These are phyloP conservation scores for Pseudogymnoascus verrucosus DNA, from an alignment of 2,329 filamentous ascomycete genomes.

Conservation along the genomic window DNA sequence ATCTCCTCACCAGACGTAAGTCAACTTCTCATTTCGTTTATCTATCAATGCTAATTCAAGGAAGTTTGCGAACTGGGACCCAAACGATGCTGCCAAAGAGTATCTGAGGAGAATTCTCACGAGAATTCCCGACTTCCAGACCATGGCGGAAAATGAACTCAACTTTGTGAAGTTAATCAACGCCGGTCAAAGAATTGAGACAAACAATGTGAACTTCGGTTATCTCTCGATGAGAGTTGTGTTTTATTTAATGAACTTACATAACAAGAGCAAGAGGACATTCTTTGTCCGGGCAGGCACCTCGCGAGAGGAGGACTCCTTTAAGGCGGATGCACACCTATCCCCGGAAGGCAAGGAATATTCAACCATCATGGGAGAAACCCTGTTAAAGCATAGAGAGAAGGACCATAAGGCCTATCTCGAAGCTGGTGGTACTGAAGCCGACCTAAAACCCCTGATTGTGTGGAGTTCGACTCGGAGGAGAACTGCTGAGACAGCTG, in stretches of 20 bases:
- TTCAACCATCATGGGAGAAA: conserved; percentile 76
- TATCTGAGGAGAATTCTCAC: conserved; percentile 85
- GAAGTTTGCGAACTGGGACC: conserved; percentile 82
- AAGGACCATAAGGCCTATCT: conserved; percentile 66
- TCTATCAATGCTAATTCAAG: conserved; percentile 13
- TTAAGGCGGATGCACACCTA: conserved; percentile 81
- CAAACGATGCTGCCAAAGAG: conserved; percentile 83
- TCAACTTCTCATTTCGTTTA: not conserved
- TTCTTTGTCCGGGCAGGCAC: conserved; percentile 88
- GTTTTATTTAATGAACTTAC: conserved; percentile 94
- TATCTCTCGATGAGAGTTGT: conserved; percentile 96
- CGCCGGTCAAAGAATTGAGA: conserved; percentile 82
- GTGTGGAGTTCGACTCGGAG: conserved; percentile 94
- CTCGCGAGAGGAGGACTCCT: conserved; percentile 80
- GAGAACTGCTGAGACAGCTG: conserved; percentile 82
- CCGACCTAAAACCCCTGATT: conserved; percentile 68
- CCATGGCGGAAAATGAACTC: conserved; percentile 86
- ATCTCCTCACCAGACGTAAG: conserved; percentile 90
- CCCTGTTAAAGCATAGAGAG: conserved; percentile 73
- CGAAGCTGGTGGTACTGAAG: conserved; percentile 57
- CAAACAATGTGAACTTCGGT: conserved; percentile 95
- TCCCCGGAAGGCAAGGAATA: conserved; percentile 76
- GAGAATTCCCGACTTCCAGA: conserved; percentile 93
- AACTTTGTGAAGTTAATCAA: conserved; percentile 99
- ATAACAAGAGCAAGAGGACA: conserved; percentile 90